Conservation (phyloP, 2,329 filamentous ascomycete species). For the Tolypocladium inflatum region DNA sequence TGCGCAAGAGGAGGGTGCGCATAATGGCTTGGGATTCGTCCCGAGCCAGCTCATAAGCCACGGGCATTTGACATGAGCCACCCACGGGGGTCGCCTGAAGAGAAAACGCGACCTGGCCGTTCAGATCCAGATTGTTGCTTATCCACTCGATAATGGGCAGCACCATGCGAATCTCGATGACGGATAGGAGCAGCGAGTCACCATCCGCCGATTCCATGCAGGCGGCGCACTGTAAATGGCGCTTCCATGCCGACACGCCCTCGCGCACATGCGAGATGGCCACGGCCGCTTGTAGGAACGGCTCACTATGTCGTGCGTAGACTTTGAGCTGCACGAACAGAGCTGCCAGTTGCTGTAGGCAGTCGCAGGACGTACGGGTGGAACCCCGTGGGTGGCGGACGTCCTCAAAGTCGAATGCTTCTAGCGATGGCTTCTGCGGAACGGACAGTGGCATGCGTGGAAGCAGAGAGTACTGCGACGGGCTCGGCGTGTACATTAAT, state of each 20-base stretch:
- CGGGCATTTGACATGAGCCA: neutral
- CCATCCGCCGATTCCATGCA: neutral
- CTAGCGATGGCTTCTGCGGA: neutral
- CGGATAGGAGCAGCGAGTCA: neutral
- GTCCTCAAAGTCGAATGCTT: neutral
- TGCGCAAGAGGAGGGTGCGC: neutral
- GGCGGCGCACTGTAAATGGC: neutral
- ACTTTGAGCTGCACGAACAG: neutral
- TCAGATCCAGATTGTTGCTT: neutral
- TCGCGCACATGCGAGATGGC: neutral
- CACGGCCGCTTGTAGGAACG: neutral
- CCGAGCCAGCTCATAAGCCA: neutral
- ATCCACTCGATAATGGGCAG: neutral
- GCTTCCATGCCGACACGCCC: neutral
- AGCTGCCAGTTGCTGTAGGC: neutral
- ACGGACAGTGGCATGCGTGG: no score
- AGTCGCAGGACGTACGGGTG: neutral
- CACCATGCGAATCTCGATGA: neutral
- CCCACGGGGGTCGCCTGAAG: neutral
- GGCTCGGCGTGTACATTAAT: no score
- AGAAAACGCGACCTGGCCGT: neutral
- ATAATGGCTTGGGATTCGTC: neutral
- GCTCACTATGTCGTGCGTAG: neutral
- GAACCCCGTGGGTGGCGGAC: neutral
- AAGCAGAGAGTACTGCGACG: no score